Conservation (phyloP, 2,329 filamentous ascomycete species). For the Colletotrichum sp. region DNA sequence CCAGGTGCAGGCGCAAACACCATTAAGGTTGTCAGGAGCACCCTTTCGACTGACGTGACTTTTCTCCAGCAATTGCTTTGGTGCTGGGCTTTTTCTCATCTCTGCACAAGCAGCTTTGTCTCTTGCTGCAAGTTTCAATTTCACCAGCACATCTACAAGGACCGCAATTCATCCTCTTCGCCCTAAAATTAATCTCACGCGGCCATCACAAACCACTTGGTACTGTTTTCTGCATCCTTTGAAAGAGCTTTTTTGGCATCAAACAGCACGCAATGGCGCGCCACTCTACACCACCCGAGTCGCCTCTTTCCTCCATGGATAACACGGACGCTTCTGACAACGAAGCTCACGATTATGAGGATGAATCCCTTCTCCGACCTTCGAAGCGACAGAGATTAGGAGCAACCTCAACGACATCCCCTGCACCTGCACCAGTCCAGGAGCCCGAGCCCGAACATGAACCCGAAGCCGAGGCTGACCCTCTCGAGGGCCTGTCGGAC, state of each 20-base stretch:
- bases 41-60: neutral
- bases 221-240: neutral
- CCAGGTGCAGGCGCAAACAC: constrained; percentile 21
- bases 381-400: constrained; percentile 40
- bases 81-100: neutral
- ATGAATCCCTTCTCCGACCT: constrained; percentile 32
- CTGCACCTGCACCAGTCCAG: constrained; percentile 50
- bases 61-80: neutral
- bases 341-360: constrained; percentile 25
- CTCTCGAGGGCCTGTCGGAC: constrained; percentile 66
- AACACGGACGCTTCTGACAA: constrained; percentile 22
- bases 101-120: neutral
- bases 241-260: neutral
- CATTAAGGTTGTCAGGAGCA: constrained; percentile 8
- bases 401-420: constrained; percentile 44
- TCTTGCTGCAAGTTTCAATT: neutral
- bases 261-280: constrained; percentile 6
- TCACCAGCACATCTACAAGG: neutral
- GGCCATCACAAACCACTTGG: neutral
- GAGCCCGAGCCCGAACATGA: constrained; percentile 20
- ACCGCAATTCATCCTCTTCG: neutral
- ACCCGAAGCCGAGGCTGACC: constrained; percentile 47
- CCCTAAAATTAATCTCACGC: neutral
- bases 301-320: constrained; percentile 21
- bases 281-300: constrained; percentile 17